Evolutionary conservation across 805 yeast species (phyloP).

Genomic region (Maudiozyma pseudohumilis): DNA sequence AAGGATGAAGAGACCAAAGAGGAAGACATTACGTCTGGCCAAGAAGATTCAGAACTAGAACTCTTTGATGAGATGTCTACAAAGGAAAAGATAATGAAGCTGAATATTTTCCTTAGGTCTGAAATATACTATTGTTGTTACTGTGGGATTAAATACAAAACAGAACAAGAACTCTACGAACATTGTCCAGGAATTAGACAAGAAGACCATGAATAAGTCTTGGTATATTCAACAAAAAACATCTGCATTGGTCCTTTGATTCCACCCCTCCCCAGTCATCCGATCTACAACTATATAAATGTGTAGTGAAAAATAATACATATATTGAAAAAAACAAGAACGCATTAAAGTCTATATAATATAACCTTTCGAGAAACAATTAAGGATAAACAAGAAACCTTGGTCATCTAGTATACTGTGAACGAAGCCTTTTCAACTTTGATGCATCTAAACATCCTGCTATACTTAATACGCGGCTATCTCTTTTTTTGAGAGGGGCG

Average conservation of each 20-base stretch:
- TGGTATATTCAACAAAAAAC: not conserved
- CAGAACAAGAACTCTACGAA: conserved; percentile 30
- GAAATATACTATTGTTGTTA: conserved; percentile 38
- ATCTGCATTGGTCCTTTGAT: not conserved
- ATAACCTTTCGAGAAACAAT: too few species aligned
- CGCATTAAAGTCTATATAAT: too few species aligned
- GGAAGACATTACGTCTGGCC: not conserved
- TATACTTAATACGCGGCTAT: too few species aligned
- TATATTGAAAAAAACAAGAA: too few species aligned
- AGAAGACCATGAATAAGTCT: conserved; percentile 32
- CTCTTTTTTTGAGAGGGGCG: too few species aligned
- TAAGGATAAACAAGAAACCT: too few species aligned
- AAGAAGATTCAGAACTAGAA: conserved; percentile 26
- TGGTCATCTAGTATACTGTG: too few species aligned
- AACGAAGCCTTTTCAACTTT: too few species aligned
- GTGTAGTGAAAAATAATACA: too few species aligned
- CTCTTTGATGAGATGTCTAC: conserved; percentile 21
- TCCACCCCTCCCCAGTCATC: too few species aligned
- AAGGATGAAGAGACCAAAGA: conserved; percentile 4
- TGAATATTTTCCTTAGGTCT: conserved; percentile 33
- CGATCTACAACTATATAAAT: too few species aligned
- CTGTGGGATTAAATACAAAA: conserved; percentile 37
- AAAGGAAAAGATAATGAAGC: conserved; percentile 25
- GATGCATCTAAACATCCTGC: too few species aligned
- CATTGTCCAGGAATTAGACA: conserved; percentile 43